Percentiles rank a stretch among this genome's conserved stretches.
phyloP scores from a whole-genome alignment of 2,329 filamentous ascomycete species.

The Colletotrichum sp. region DNA sequence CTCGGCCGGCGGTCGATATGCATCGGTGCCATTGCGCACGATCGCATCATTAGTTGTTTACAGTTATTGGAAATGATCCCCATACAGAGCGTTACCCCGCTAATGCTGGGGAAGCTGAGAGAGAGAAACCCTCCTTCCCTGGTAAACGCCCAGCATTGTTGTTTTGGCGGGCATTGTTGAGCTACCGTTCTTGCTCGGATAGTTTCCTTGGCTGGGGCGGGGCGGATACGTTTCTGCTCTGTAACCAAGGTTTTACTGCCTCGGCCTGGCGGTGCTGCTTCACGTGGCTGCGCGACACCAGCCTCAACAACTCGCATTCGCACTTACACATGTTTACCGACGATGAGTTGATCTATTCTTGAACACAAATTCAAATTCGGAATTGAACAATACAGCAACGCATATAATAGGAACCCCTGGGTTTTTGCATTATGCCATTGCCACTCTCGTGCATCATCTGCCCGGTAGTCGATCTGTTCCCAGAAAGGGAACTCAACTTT shows the following conservation, averaged over 20 bases:
- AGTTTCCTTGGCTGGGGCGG: background rate
- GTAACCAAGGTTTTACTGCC: background rate
- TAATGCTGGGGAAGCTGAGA: background rate
- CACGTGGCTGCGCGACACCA: background rate
- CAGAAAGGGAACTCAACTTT: background rate
- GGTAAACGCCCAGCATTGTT: background rate
- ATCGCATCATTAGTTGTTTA: background rate
- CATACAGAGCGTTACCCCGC: background rate
- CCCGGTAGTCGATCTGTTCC: background rate
- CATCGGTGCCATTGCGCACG: background rate
- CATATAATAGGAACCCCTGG: background rate
- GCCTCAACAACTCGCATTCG: background rate
- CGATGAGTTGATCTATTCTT: background rate
- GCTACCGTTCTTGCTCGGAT: background rate
- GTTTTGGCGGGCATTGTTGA: background rate
- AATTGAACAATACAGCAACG: background rate
- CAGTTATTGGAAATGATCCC: background rate
- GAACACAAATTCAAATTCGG: background rate
- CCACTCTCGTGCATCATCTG: background rate
- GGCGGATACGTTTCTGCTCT: slow-evolving; percentile 4
- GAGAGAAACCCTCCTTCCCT: background rate
- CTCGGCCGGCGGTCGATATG: background rate
- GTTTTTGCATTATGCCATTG: background rate
- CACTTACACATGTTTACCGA: background rate
- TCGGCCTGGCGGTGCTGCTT: background rate